Evolutionary conservation across 345 rosid genomes (phyloP), one percentile per base, ranked within the genome.

Genomic region (Gossypium longicalyx): DNA sequence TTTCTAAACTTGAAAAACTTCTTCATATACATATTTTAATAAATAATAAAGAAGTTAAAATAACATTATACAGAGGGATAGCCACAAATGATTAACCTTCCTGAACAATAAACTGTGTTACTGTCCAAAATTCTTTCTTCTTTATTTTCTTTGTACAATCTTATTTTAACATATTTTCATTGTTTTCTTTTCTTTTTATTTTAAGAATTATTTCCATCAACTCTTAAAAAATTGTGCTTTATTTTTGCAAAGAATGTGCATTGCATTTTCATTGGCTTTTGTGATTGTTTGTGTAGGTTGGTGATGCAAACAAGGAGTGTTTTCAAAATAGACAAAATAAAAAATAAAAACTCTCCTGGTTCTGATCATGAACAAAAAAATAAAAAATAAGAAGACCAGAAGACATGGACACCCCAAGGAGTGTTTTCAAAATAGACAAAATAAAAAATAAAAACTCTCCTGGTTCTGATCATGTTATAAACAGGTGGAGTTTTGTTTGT

Each of bases 381-480:
- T n/a, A n/a, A n/a, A n/a, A n/a, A n/a, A n/a, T n/a, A n/a, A n/a
- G 93, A 81, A 92, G 98, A 82, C 98, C 98, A 12, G 98, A 94
- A 75, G 98, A 94, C 63, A 94, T 94, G 97, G 97, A 89, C 74
- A 92, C 98, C 0, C 84, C 90, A 2, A 88, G 99, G 65, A 93
- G 80, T 74, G 98, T 90, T 41, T 90, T 83, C 87, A 89, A 89
- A 81, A 82, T 95, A 12, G 93, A 90, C 80, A 29, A 29, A 29
- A 29, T 29, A 29, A 3, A 29, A 29, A 29, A 29, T 29, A 67
- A 74, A 70, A 88, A 83, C 83, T 76, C 82, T 52, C 98, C 97
- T 29, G 98, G 98, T 49, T 2, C 53, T 12, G n/a, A 29, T 29
- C 38, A 29, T 29, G 38, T 29, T 29, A 29, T 29, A 29, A 29